Evolutionary conservation across 495 filamentous ascomycete genomes (phyloP), one percentile per base, ranked within the genome.

Genomic region (Aspergillus asperescens): DNA sequence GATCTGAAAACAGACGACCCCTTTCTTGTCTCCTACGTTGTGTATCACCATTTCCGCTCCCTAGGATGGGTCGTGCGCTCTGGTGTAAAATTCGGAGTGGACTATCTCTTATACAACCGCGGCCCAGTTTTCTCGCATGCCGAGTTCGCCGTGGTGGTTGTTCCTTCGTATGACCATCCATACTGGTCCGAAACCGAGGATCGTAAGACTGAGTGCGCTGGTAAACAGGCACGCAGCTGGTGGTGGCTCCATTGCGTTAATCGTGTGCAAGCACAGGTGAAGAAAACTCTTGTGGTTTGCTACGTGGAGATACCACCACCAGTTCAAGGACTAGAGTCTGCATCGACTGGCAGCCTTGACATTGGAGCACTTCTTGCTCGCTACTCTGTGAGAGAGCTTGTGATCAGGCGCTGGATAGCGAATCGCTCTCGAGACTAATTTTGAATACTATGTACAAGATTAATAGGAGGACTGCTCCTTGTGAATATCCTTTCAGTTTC

Each of bases 11-110:
- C 84, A 0, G 87, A 95, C 69, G 88, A 94, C 58, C 81, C 86
- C 0, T 97, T 99, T 69, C 73, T 96, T 38, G 62, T 93, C 19
- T 83, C 86, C 28, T 99, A 97, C 63, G 81, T 82, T 25, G 87
- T 86, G 12, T 99, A 96, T 62, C 93, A 99, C 61, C 93, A 99
- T 67, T 99, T 93, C 71, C 88, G 93, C 20, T 94, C 90, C 6
- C 78, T 97, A 0, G 93, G 93, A 40, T 99, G 93, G 93, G 88
- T 96, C n/a, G 83, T 92, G 1, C 86, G 94, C 15, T 81, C 87
- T 20, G 93, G 94, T 34, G 82, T 95, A 59, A 99, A 99, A 67
- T 99, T 99, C 62, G 88, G 85, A 48, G 86, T 88, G 22, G 94
- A 99, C 67, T 95, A 86, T 70, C 76, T 99, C 19, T 78, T 99